Evolutionary conservation across 208 protist species (phyloP).

Genomic region (Leishmania lainsoni): DNA sequence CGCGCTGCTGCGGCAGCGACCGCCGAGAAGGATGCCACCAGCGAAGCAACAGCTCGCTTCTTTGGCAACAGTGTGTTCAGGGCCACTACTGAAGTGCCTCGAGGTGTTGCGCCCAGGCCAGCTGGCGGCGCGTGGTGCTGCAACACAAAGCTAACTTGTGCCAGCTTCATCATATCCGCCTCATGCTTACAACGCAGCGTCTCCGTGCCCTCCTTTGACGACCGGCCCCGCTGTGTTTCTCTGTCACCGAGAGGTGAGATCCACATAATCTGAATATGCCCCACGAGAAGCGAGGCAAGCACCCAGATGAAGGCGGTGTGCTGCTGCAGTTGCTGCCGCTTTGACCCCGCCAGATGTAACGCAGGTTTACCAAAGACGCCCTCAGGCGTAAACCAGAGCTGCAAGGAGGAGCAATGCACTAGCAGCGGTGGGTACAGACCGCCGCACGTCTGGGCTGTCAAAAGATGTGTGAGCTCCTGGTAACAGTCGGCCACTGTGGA

Average conservation of each 20-base stretch:
- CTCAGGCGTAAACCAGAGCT: constrained; percentile 27
- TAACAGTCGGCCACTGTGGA: constrained; percentile 26
- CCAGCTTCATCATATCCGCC: constrained; percentile 13
- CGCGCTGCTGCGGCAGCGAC: neutral
- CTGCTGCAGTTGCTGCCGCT: constrained; percentile 20
- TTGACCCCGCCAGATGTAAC: constrained; percentile 6
- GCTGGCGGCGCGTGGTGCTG: neutral
- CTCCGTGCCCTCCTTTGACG: constrained; percentile 8
- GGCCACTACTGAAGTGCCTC: constrained; percentile 16
- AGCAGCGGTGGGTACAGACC: constrained; percentile 72
- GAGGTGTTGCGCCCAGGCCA: neutral
- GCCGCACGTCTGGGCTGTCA: constrained; percentile 54
- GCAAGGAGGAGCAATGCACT: constrained; percentile 50
- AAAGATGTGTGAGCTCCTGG: constrained; percentile 47
- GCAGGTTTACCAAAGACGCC: constrained; percentile 24
- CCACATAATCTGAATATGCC: constrained; percentile 17
- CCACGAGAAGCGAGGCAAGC: constrained; percentile 26
- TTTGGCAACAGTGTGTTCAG: constrained; percentile 22
- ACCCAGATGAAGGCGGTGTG: constrained; percentile 31
- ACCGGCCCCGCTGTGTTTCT: neutral
- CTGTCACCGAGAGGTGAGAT: constrained; percentile 3
- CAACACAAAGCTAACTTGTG: constrained; percentile 20
- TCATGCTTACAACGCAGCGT: constrained; percentile 20
- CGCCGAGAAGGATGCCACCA: neutral
- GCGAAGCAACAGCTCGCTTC: neutral